Conservation (phyloP, 179 eudicot species). For the Monotropa hypopitys region DNA sequence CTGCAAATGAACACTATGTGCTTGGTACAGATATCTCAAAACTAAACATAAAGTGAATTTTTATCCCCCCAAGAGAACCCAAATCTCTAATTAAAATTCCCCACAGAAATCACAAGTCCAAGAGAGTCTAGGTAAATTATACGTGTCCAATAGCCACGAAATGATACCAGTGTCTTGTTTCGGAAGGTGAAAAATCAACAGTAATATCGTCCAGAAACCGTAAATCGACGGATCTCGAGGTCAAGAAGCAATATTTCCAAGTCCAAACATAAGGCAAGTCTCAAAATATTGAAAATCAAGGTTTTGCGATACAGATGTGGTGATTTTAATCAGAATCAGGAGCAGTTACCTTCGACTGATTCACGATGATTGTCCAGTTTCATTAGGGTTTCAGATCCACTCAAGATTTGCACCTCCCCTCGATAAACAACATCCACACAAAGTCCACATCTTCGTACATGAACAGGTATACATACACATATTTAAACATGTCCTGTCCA, state of each 20-base stretch:
- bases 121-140: neutral
- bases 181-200: constrained; percentile 3
- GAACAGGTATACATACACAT: too few relatives aligned
- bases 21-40: neutral
- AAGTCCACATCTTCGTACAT: too few relatives aligned
- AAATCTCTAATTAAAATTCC: neutral
- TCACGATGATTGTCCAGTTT: constrained; percentile 10
- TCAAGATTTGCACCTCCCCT: constrained; percentile 6
- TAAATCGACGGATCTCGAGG: constrained; percentile 1
- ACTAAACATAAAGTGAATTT: neutral
- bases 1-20: neutral
- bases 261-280: constrained; percentile 3
- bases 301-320: constrained; percentile 8
- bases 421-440: constrained; percentile 5
- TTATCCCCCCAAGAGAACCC: neutral
- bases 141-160: neutral
- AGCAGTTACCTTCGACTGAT: constrained; percentile 20
- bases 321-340: constrained; percentile 6
- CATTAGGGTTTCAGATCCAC: constrained; percentile 28
- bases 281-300: neutral
- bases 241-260: constrained; percentile 1
- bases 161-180: neutral
- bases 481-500: neutral
- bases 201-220: constrained; percentile 3
- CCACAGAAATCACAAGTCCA: neutral